phyloP scores from a whole-genome alignment of 495 filamentous ascomycete genomes.

The Penicillium argentinense region DNA sequence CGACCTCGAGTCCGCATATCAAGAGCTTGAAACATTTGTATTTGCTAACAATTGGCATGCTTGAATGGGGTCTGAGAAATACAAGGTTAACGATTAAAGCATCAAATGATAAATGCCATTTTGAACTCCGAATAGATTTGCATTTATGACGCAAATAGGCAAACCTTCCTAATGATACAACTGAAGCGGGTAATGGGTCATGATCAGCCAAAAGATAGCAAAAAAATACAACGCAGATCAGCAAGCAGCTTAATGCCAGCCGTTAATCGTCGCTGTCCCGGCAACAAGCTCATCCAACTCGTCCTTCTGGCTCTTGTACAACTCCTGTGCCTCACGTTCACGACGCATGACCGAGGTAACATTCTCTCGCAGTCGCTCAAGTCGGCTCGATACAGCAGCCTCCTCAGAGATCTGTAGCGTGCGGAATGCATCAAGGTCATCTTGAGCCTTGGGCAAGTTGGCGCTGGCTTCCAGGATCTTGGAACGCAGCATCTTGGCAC shows the following conservation, averaged over 20 bases:
- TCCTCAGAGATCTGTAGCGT: constrained; percentile 77
- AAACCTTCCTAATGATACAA: constrained; percentile 27
- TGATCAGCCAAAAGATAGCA: constrained; percentile 2
- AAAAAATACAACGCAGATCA: constrained; percentile 3
- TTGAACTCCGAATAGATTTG: constrained; percentile 13
- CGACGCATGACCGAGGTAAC: constrained; percentile 78
- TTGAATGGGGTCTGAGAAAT: too few species aligned
- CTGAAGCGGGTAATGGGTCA: constrained; percentile 16
- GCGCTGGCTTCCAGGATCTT: constrained; percentile 79
- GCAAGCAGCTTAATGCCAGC: constrained; percentile 40
- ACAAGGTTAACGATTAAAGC: too few species aligned
- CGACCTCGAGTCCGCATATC: too few species aligned
- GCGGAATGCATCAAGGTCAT: constrained; percentile 72
- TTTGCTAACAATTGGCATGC: too few species aligned
- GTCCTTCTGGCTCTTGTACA: constrained; percentile 71
- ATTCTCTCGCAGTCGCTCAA: constrained; percentile 78
- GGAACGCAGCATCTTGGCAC: constrained; percentile 73
- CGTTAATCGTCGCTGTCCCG: constrained; percentile 40
- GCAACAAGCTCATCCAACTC: constrained; percentile 67
- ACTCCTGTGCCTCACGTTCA: constrained; percentile 88
- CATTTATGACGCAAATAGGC: constrained; percentile 16
- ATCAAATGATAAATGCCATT: too few species aligned
- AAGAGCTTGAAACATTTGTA: too few species aligned
- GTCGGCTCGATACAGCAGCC: constrained; percentile 65
- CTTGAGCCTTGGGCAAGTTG: constrained; percentile 70